These are phyloP conservation scores for Vigna reflexopilosa DNA, from an alignment of 306 rosid genomes.

Conservation along the genomic window DNA sequence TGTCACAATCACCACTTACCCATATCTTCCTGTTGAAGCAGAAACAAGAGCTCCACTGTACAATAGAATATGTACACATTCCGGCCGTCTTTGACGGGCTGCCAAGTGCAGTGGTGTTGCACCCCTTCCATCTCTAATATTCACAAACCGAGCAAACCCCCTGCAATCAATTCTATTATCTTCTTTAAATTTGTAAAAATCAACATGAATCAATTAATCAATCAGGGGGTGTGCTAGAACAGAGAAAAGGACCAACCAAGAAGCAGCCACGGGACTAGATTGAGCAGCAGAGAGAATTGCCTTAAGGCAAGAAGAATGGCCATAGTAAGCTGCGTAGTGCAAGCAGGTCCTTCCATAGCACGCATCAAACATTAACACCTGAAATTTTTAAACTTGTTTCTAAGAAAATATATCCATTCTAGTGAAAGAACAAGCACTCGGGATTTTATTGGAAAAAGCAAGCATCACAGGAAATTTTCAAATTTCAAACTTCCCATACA, in stretches of 20 bases:
- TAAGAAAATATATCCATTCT: neutral
- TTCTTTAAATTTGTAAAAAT: neutral
- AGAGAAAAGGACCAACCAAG: constrained; percentile 70
- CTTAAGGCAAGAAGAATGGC: constrained; percentile 83
- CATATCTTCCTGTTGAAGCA: constrained; percentile 89
- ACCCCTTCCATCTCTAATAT: constrained; percentile 88
- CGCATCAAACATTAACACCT: constrained; percentile 95
- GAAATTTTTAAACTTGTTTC: constrained; percentile 23
- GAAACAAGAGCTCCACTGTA: constrained; percentile 88
- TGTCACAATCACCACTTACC: constrained; percentile 52
- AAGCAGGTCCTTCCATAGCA: constrained; percentile 85
- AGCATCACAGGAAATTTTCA: constrained; percentile 22
- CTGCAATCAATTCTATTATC: constrained; percentile 50
- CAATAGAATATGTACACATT: constrained; percentile 80
- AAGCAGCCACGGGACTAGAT: constrained; percentile 87
- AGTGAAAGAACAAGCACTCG: neutral
- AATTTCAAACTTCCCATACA: constrained; percentile 50
- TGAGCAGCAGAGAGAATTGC: constrained; percentile 85
- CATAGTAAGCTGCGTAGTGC: constrained; percentile 93
- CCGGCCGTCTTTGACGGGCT: constrained; percentile 82
- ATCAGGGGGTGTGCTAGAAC: neutral
- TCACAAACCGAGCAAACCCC: constrained; percentile 96
- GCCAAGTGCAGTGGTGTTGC: constrained; percentile 98
- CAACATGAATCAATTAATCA: constrained; percentile 30
- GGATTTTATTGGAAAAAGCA: neutral